Evolutionary conservation across 1,139 yeast species (phyloP).

Genomic region (Kodamaea ohmeri): DNA sequence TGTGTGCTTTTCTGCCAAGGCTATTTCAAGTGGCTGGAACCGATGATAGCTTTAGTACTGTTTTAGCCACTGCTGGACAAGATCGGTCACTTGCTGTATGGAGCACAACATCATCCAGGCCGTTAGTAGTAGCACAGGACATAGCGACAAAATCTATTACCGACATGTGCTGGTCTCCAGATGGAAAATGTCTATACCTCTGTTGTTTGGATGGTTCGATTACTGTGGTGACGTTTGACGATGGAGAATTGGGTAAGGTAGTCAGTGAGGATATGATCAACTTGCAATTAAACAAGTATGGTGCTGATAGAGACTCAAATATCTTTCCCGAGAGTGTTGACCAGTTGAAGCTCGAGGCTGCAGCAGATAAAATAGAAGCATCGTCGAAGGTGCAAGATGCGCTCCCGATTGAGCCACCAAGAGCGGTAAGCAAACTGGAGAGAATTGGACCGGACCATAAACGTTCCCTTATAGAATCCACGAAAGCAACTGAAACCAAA

Average conservation of each 20-base stretch:
- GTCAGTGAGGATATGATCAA: slow-evolving; percentile 66
- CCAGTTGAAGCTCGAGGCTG: slow-evolving; percentile 71
- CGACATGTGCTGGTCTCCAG: slow-evolving; percentile 75
- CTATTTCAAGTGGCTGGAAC: slow-evolving; percentile 30
- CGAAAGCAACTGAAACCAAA: no score
- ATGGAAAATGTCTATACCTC: slow-evolving; percentile 67
- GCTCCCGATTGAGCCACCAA: no score
- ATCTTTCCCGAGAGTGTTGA: slow-evolving; percentile 84
- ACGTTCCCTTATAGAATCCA: no score
- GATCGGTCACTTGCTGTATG: slow-evolving; percentile 70
- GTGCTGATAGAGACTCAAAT: slow-evolving; percentile 81
- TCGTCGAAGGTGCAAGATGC: no score
- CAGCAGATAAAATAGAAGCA: slow-evolving; percentile 13
- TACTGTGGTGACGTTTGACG: slow-evolving; percentile 64
- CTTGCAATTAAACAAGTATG: slow-evolving; percentile 73
- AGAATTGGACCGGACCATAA: no score
- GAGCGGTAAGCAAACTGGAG: no score
- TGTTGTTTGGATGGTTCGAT: slow-evolving; percentile 87
- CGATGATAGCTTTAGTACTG: slow-evolving; percentile 37
- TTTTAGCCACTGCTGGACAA: slow-evolving; percentile 78
- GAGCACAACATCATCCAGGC: slow-evolving; percentile 61
- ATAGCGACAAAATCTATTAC: slow-evolving; percentile 63
- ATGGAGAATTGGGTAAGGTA: slow-evolving; percentile 70
- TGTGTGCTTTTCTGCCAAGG: slow-evolving; percentile 82
- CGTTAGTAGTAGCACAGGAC: slow-evolving; percentile 63